phyloP scores from a whole-genome alignment of 1,139 yeast genomes.

The Arxiozyma bovina region DNA sequence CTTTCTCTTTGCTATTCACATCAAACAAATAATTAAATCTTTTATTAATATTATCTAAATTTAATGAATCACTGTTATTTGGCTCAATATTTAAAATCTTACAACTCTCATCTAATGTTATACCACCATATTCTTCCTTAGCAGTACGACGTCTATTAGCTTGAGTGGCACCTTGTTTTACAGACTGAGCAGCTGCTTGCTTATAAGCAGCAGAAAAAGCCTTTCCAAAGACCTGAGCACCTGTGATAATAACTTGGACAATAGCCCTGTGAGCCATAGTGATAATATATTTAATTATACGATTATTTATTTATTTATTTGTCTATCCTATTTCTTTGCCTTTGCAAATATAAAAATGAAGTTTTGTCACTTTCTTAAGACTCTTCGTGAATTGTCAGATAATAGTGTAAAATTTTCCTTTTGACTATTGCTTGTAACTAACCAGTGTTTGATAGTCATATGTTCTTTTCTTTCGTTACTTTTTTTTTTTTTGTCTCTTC shows the following conservation, averaged over 20 bases:
- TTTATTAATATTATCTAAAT: constrained; percentile 55
- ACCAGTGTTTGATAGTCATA: too few species aligned
- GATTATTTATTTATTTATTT: background rate
- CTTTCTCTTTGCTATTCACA: constrained; percentile 85
- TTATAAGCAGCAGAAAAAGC: constrained; percentile 96
- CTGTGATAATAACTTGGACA: constrained; percentile 84
- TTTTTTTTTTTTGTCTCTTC: background rate
- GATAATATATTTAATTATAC: background rate
- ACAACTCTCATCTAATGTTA: constrained; percentile 80
- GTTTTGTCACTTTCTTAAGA: too few species aligned
- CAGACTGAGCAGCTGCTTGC: constrained; percentile 87
- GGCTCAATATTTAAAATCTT: constrained; percentile 76
- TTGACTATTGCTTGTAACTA: too few species aligned
- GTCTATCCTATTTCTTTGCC: background rate
- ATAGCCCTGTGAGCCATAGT: constrained; percentile 78
- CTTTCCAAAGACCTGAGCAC: constrained; percentile 90
- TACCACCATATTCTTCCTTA: constrained; percentile 52
- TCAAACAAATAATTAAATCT: constrained; percentile 79
- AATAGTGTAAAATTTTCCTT: too few species aligned
- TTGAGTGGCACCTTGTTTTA: constrained; percentile 54
- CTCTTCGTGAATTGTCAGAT: too few species aligned
- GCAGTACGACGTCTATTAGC: constrained; percentile 41
- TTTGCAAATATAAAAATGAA: background rate
- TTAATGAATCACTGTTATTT: constrained; percentile 32
- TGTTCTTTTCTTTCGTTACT: background rate